Evolutionary conservation across 148 eudicot species (phyloP), one percentile per base, ranked within the genome.

Genomic region (Rhododendron henanense): DNA sequence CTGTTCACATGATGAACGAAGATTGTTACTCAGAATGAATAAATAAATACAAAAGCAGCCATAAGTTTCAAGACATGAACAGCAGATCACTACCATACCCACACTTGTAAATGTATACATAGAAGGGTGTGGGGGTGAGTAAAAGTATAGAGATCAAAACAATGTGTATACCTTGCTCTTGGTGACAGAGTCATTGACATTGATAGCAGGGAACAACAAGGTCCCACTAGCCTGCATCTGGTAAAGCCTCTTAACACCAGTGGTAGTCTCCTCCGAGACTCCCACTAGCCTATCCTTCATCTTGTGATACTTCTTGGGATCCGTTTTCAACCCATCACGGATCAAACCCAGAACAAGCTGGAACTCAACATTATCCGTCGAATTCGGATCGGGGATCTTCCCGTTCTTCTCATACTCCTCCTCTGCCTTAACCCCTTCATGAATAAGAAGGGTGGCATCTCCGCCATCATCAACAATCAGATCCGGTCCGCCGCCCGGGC

Each of bases 231-330:
- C 88, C 87, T 93, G 96, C 99, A 97, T 97, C 91, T 97, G 98
- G 88, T 97, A 95, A 65, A 97, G 92, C 93, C 99, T 97, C 98
- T 97, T 97, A 21, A 97, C 99, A 79, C 99, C 99, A 53, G 99
- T 97, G 84, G 99, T 97, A 63, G 99, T 95, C 92, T 96, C 99
- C 90, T 96, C 99, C 6, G 99, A 96, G 10, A 95, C 99, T 71
- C 99, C 99, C 2, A 94, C 98, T 86, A 96, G 78, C 79, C 98
- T 95, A 33, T 89, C 89, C 92, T 93, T 94, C 98, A 94, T 96
- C 92, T 90, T 95, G 81, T 92, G 91, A 88, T 94, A 95, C 93
- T 87, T 95, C 88, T 88, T 90, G 8, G 99, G 97, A 86, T 97
- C 98, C 1, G 91, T 87, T 92, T 94, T 92, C 65, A 97, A 86